Evolutionary conservation across 352 stramenopile genomes (phyloP).

Genomic region (Aphanomyces euteiches): DNA sequence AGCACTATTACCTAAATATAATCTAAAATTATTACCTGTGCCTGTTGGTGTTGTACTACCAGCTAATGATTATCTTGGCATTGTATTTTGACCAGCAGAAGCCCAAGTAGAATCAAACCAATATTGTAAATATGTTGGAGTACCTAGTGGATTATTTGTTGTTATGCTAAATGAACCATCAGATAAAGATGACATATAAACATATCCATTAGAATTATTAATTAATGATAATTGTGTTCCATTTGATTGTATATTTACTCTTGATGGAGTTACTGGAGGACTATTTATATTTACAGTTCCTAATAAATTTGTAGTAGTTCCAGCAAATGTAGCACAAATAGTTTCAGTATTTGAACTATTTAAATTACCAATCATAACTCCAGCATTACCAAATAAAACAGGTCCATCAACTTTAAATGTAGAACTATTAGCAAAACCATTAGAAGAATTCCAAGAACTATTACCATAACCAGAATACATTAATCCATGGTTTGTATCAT

Average conservation of each 20-base stretch:
- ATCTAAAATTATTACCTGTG: no score
- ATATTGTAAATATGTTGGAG: slow-evolving; percentile 18
- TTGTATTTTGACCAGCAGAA: no score
- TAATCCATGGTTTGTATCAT: neutral
- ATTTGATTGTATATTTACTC: neutral
- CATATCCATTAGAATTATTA: neutral
- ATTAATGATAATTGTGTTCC: neutral
- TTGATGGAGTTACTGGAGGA: slow-evolving; percentile 1
- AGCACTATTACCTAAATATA: no score
- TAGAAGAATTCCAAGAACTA: no score
- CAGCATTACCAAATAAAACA: neutral
- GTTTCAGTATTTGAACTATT: neutral
- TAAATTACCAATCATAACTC: neutral
- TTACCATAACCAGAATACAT: neutral
- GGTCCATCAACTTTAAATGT: no score
- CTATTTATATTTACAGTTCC: slow-evolving; percentile 14
- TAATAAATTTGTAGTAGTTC: neutral
- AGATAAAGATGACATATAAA: no score
- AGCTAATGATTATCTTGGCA: no score
- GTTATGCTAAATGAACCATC: no score
- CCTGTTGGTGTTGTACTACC: no score
- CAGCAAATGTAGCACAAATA: neutral
- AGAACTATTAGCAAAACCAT: no score
- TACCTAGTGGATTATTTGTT: neutral
- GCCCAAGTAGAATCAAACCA: no score